A percentile compares a stretch with the other conserved stretches of the same genome.
Conservation (phyloP, 306 rosid species). For the Trifolium pratense region DNA sequence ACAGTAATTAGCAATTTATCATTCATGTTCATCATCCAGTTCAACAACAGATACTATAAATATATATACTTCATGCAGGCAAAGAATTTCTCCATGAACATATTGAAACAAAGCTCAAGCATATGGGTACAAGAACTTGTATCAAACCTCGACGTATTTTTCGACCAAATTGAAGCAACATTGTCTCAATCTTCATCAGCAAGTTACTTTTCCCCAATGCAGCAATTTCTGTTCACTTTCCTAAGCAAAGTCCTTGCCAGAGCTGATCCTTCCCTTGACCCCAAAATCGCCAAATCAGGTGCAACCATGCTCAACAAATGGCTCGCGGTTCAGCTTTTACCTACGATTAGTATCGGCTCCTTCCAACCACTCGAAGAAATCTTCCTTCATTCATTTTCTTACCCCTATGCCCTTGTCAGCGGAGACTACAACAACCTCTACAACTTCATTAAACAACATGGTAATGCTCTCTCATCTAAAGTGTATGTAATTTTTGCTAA, state of each 20-base stretch:
- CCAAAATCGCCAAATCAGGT: slow-evolving; percentile 65
- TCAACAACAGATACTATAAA: not conserved
- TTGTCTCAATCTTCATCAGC: slow-evolving; percentile 48
- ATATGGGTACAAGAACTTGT: slow-evolving; percentile 65
- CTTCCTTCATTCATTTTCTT: slow-evolving; percentile 80
- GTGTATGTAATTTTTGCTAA: too few relatives aligned
- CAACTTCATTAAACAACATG: slow-evolving; percentile 63
- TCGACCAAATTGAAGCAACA: slow-evolving; percentile 62
- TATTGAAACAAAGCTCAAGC: slow-evolving; percentile 70
- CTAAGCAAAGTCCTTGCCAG: slow-evolving; percentile 63
- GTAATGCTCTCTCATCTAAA: too few relatives aligned
- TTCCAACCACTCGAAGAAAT: slow-evolving; percentile 89
- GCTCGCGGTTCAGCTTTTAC: slow-evolving; percentile 86
- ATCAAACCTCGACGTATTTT: slow-evolving; percentile 55
- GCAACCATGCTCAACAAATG: slow-evolving; percentile 62
- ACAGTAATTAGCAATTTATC: not conserved
- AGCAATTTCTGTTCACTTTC: slow-evolving; percentile 62
- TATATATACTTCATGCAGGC: slow-evolving; percentile 48
- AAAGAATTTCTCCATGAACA: slow-evolving; percentile 60
- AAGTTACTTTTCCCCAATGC: slow-evolving; percentile 54
- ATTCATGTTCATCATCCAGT: not conserved
- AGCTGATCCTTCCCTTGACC: slow-evolving; percentile 66
- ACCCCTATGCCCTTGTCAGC: slow-evolving; percentile 70
- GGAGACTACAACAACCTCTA: slow-evolving; percentile 68
- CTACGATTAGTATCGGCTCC: slow-evolving; percentile 62